Base-by-base conservation (phyloP, 1,284 basidiomycete genomes). In the Gymnopus androsaceus region DNA sequence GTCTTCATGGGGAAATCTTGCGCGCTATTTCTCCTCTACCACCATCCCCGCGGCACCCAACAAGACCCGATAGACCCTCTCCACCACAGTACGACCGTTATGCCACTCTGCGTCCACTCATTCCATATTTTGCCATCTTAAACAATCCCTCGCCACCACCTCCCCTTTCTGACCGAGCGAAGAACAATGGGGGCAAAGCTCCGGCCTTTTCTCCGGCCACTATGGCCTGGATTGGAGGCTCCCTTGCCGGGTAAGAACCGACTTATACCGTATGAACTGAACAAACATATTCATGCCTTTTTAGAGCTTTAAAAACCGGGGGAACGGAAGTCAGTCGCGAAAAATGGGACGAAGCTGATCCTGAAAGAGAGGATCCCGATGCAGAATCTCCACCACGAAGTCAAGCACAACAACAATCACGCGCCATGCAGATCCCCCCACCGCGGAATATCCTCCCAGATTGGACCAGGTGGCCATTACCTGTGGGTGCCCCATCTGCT, bases 171-270 rank as follows among this genome's bases (percentile, higher is more conserved):
- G 72, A 78, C 41, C 69, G 82, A 51, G 80, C 78, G 9, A 70
- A 63, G 19, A 78, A 76, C 0, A 85, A 84, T 59, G 85, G 85
- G 0, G 94, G 94, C 3, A 89, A 84, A 63, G 92, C 91, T 1
- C 95, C 94, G 0, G 88, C 92, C 0, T 96, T 94, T 72, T 75
- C 86, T 5, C 88, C 94, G 2, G 84, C 85, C 1, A 78, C 85
- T 33, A 78, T 95, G 70, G 81, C 88, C 0, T 98, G 95, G 94
- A 85, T 98, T n/a, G 95, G 95, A 3, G 95, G 92, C 0, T 94
- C 92, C 33, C 71, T 98, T 14, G 92, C 94, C 2, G 95, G 95
- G 88, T 93, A 69, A 63, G 87, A 75, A 45, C 23, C 53, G 46
- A 53, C 38, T 54, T 25, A 30, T 11, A 41, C 48, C 19, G 25